Evolutionary conservation across 768 basidiomycete species (phyloP).

Genomic region (Trametes cingulata): DNA sequence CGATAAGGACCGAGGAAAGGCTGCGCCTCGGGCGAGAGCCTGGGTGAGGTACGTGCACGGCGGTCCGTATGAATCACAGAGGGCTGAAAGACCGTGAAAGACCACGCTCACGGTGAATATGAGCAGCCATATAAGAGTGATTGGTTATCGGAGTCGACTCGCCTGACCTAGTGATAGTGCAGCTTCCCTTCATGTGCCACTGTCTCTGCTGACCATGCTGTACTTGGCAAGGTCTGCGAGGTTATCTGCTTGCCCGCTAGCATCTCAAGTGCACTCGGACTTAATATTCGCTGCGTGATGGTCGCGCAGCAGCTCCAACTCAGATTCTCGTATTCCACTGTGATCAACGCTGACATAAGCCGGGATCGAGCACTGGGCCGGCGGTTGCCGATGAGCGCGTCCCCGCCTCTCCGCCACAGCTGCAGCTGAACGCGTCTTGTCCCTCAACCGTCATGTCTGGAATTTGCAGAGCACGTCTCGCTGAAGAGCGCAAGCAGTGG

Average conservation of each 20-base stretch:
- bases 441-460: conserved; percentile 63
- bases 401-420: conserved; percentile 9
- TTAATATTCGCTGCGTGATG: not conserved
- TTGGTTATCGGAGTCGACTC: not conserved
- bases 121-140: not conserved
- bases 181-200: not conserved
- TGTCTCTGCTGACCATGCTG: not conserved
- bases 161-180: conserved; percentile 2
- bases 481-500: conserved; percentile 99
- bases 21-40: not conserved
- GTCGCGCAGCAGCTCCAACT: not conserved
- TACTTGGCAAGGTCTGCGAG: not conserved
- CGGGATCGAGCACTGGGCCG: not conserved
- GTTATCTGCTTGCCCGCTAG: not conserved
- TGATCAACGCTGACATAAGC: conserved; percentile 9
- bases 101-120: not conserved
- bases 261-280: not conserved
- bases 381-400: conserved; percentile 13
- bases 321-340: not conserved
- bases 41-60: not conserved
- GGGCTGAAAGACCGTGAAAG: not conserved
- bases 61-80: not conserved
- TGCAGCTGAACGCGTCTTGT: conserved; percentile 11
- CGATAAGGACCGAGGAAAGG: conserved; percentile 18
- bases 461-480: conserved; percentile 88